Percentiles rank a stretch among this genome's conserved stretches.
phyloP scores from a whole-genome alignment of 2,329 filamentous ascomycete species.

The Xylariaceae sp. region DNA sequence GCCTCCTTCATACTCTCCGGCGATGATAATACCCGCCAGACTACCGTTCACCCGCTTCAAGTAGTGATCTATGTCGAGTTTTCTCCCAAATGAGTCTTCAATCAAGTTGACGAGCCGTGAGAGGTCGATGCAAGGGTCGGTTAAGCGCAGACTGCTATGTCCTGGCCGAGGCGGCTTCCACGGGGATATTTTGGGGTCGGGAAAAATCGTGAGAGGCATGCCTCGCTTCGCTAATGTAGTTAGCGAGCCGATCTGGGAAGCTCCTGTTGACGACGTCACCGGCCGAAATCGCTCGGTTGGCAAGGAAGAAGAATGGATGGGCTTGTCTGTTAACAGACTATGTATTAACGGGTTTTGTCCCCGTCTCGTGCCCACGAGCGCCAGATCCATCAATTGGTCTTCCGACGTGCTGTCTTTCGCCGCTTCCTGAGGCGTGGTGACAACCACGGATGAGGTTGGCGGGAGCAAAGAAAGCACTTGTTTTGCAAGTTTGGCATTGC shows the following conservation, averaged over 20 bases:
- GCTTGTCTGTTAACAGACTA: constrained; percentile 93
- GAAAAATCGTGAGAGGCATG: constrained; percentile 82
- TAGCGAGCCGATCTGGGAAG: constrained; percentile 36
- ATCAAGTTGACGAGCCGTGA: constrained; percentile 80
- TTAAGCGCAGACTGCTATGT: constrained; percentile 61
- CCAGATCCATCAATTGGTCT: constrained; percentile 53
- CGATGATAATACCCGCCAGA: constrained; percentile 88
- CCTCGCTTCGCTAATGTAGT: constrained; percentile 88
- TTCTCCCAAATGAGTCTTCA: constrained; percentile 85
- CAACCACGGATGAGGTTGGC: constrained; percentile 77
- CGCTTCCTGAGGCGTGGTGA: constrained; percentile 82
- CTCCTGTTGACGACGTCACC: constrained; percentile 34
- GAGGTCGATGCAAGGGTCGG: constrained; percentile 78
- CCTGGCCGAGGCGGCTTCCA: constrained; percentile 67
- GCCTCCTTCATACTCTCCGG: constrained; percentile 93
- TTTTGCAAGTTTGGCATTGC: constrained; percentile 71
- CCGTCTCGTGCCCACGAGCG: constrained; percentile 45
- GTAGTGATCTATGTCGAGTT: constrained; percentile 80
- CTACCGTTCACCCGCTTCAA: constrained; percentile 73
- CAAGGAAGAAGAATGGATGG: constrained; percentile 85
- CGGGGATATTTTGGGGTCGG: constrained; percentile 59
- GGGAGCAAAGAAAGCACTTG: constrained; percentile 72
- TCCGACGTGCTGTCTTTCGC: constrained; percentile 49
- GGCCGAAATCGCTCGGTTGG: constrained; percentile 63
- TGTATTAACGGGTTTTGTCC: constrained; percentile 84